Conservation (phyloP, 179 eudicot genomes). For the Heliamphora ciliata region DNA sequence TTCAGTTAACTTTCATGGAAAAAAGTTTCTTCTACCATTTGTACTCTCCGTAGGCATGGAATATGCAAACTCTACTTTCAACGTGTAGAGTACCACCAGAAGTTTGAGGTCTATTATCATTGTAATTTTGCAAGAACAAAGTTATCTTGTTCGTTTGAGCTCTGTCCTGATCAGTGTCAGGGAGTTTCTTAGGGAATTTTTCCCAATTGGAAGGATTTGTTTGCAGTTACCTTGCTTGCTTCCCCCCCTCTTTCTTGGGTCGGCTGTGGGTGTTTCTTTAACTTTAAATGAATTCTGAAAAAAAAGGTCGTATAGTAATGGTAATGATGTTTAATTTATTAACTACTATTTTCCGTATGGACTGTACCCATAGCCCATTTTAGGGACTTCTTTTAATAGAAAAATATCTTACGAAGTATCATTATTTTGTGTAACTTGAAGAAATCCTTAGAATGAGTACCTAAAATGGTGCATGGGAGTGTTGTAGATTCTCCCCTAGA, state of each 20-base stretch:
- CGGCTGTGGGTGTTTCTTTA: background rate
- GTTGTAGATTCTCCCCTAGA: background rate
- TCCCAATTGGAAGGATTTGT: conserved; percentile 1
- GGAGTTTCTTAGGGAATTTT: background rate
- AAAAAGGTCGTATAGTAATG: background rate
- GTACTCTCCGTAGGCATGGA: background rate
- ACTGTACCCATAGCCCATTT: background rate
- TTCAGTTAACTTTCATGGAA: background rate
- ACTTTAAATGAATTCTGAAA: background rate
- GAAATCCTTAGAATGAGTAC: background rate
- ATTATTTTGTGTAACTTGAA: background rate
- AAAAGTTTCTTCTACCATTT: background rate
- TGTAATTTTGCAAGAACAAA: background rate
- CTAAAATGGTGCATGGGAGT: background rate
- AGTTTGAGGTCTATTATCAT: background rate
- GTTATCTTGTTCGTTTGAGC: background rate
- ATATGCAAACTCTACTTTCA: background rate
- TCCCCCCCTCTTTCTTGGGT: background rate
- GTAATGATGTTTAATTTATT: background rate
- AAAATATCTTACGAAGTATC: too few species aligned
- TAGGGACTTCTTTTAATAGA: background rate
- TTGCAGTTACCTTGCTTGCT: background rate
- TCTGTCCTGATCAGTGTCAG: background rate
- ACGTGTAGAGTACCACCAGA: background rate
- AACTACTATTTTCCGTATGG: background rate